Conservation (phyloP, 345 rosid species). For the Citrus reticulata region DNA sequence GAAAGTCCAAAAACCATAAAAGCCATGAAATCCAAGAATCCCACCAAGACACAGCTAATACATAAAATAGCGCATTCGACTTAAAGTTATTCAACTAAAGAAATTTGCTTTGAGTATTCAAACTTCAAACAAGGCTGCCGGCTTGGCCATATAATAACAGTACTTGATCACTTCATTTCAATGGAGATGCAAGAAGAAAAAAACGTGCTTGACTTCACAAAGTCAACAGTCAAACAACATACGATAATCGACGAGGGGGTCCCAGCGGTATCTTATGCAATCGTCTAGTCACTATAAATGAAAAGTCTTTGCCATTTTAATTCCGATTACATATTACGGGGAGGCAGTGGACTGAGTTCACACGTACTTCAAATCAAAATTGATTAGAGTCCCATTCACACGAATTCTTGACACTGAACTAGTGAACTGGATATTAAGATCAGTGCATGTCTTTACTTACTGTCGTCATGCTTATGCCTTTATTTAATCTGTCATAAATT, state of each 20-base stretch:
- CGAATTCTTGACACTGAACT: not conserved
- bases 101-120: not conserved
- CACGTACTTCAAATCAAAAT: not conserved
- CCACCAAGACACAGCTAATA: not conserved
- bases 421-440: not conserved
- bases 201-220: not conserved
- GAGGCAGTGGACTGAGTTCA: not conserved
- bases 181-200: not conserved
- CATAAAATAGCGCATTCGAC: not conserved
- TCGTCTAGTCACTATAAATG: not conserved
- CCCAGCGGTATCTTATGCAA: not conserved
- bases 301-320: not conserved
- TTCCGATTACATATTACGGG: not conserved
- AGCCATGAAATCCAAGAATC: not conserved
- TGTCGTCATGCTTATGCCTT: not conserved
- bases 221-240: not conserved
- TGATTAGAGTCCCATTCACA: not conserved
- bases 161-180: not conserved
- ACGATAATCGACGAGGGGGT: not conserved
- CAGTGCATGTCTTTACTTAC: no score
- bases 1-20: not conserved
- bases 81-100: not conserved
- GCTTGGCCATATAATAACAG: not conserved
- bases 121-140: conserved; percentile 15
- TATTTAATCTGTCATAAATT: no score